Evolutionary conservation across 306 rosid species (phyloP), one percentile per base, ranked within the genome.

Genomic region (Begonia fuchsioides): DNA sequence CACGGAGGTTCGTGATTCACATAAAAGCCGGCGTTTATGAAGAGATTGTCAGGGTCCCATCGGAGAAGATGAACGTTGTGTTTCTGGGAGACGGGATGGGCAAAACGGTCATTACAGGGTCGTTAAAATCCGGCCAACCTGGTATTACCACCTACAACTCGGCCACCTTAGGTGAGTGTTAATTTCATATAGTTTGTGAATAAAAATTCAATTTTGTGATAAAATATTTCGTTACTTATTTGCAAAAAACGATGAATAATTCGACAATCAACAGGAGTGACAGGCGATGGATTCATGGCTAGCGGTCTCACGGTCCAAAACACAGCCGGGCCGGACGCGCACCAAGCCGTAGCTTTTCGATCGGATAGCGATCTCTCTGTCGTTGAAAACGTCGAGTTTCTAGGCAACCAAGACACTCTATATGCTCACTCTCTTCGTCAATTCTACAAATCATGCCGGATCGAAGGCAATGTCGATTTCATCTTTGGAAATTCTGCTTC

Each of bases 221-320:
- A 19, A n/a, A n/a, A n/a, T n/a, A n/a, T n/a, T n/a, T n/a, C n/a
- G n/a, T n/a, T n/a, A n/a, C n/a, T n/a, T n/a, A n/a, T n/a, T n/a
- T n/a, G n/a, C n/a, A n/a, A n/a, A 26, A 26, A 26, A 26, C 7
- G 35, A 8, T 26, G 35, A 4, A 26, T 26, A 8, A 26, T 26
- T 26, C 7, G 35, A 4, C 7, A 8, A 26, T 26, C 35, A 38
- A 47, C 70, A 90, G 97, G 80, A 7, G 82, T 90, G 43, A 51
- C 65, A 45, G 97, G 97, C 0, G 97, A 90, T 71, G 95, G 97
- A 12, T 90, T 90, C 79, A 79, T 85, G 95, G 97, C 97, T 0
- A 73, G 59, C 44, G 80, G 76, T 15, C 68, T 90, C 2, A 90
- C 95, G 5, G 51, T 90, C 17, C 45, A 73, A 11, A 90, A 90